phyloP scores from a whole-genome alignment of 2,329 filamentous ascomycete genomes.

The Aureobasidium lini region DNA sequence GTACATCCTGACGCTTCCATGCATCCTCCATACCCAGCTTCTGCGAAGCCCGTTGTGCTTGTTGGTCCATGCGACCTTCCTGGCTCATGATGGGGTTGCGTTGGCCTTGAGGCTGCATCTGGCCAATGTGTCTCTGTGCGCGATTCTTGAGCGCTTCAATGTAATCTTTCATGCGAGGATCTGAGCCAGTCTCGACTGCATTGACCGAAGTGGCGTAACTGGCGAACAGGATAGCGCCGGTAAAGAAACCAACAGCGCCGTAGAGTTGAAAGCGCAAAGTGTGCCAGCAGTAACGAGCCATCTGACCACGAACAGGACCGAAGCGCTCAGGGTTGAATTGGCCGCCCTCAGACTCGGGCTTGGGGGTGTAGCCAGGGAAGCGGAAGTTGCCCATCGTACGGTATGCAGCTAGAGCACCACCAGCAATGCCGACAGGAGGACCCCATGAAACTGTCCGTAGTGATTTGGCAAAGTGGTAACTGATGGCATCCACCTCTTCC shows the following conservation, averaged over 20 bases:
- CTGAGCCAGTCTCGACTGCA: constrained; percentile 29
- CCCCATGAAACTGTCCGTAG: constrained; percentile 34
- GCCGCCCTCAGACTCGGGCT: constrained; percentile 28
- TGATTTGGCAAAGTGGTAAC: constrained; percentile 32
- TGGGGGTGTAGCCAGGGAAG: constrained; percentile 37
- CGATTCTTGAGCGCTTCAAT: constrained; percentile 28
- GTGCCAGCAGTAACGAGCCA: constrained; percentile 29
- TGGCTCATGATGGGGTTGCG: constrained; percentile 12
- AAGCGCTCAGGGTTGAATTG: constrained; percentile 34
- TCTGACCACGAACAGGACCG: constrained; percentile 25
- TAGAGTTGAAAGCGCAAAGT: constrained; percentile 24
- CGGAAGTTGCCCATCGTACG: constrained; percentile 27
- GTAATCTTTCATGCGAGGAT: constrained; percentile 35
- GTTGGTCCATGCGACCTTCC: constrained; percentile 14
- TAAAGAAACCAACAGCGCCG: constrained; percentile 24
- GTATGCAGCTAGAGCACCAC: constrained; percentile 29
- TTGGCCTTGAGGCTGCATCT: constrained; percentile 11
- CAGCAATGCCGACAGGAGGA: constrained; percentile 26
- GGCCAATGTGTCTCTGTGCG: constrained; percentile 19
- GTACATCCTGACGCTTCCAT: constrained; percentile 10
- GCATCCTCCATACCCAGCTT: constrained; percentile 1
- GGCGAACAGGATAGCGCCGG: constrained; percentile 27
- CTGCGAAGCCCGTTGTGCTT: constrained; percentile 12
- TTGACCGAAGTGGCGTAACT: constrained; percentile 28
- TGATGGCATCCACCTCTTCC: constrained; percentile 37